Evolutionary conservation across 345 rosid genomes (phyloP).

Genomic region (Syzygium aromaticum): DNA sequence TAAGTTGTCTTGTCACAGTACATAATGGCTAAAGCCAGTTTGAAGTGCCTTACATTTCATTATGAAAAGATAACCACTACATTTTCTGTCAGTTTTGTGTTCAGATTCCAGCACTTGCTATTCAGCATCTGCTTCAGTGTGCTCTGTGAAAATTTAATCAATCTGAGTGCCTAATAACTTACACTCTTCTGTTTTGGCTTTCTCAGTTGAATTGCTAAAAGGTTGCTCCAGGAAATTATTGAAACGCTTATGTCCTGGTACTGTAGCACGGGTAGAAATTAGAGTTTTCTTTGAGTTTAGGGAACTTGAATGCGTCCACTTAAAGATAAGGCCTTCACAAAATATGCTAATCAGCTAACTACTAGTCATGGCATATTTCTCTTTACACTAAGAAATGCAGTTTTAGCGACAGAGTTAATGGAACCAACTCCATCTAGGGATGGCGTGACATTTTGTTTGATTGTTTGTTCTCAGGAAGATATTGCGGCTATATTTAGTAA

Average conservation of each 20-base stretch:
- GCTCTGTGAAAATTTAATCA: background rate
- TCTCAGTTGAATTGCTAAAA: background rate
- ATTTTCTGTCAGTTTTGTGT: background rate
- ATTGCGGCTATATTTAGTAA: constrained; percentile 65
- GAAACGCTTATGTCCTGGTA: background rate
- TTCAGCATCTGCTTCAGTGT: background rate
- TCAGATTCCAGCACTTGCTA: background rate
- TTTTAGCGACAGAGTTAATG: background rate
- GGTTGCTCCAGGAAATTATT: background rate
- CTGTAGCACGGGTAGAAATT: background rate
- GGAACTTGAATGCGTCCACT: background rate
- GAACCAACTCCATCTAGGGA: background rate
- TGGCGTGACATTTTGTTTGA: background rate
- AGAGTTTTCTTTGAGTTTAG: background rate
- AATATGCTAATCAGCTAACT: background rate
- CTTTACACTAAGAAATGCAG: background rate
- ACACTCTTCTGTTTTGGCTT: background rate
- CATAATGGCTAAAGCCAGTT: background rate
- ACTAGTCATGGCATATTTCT: background rate
- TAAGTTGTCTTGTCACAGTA: background rate
- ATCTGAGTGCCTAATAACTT: background rate
- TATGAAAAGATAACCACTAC: background rate
- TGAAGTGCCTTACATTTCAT: background rate
- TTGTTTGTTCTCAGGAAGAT: constrained; percentile 52
- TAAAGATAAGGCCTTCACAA: background rate